Conservation (phyloP, 140 eudicot species). For the Anethum foeniculum region DNA sequence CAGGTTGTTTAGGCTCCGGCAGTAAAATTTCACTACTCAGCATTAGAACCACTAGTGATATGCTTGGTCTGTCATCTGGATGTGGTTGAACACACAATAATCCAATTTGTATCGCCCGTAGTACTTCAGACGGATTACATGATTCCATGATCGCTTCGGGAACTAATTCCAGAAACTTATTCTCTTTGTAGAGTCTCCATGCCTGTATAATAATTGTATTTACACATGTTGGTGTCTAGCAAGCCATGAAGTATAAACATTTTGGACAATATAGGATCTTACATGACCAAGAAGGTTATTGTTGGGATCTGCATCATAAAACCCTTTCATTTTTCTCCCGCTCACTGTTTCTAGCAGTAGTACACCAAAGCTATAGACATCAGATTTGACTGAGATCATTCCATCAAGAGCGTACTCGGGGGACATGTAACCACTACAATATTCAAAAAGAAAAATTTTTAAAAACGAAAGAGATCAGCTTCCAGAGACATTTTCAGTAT, state of each 20-base stretch:
- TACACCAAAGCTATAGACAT: not conserved
- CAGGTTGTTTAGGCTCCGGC: not conserved
- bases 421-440: not conserved
- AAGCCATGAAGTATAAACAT: not conserved
- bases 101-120: not conserved
- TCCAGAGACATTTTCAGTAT: not conserved
- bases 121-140: not conserved
- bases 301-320: not conserved
- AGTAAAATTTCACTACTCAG: slow-evolving; percentile 1
- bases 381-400: not conserved
- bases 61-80: slow-evolving; percentile 9
- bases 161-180: not conserved
- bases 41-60: slow-evolving; percentile 1
- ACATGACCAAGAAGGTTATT: not conserved
- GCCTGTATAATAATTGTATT: not conserved
- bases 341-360: not conserved
- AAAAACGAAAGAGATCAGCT: not conserved
- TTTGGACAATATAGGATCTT: not conserved
- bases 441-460: not conserved
- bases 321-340: not conserved
- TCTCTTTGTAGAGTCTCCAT: not conserved
- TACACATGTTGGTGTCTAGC: not conserved
- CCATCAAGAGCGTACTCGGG: not conserved
- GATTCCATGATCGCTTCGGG: not conserved
- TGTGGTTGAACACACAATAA: slow-evolving; percentile 7